Conservation (phyloP, 352 stramenopile genomes). For the Globisporangium middletonii region DNA sequence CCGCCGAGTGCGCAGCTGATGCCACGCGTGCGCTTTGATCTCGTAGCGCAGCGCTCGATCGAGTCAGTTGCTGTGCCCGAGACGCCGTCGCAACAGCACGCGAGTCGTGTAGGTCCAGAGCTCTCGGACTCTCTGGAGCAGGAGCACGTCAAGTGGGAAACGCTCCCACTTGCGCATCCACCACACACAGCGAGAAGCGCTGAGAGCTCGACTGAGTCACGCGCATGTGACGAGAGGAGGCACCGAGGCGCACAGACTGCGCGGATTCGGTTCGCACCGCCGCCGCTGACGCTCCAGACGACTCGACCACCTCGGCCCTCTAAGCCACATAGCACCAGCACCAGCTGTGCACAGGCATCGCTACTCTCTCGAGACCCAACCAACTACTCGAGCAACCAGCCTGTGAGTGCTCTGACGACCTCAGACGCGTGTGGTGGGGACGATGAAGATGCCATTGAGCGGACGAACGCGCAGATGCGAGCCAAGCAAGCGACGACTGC, state of each 20-base stretch:
- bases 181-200: neutral
- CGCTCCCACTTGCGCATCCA: constrained; percentile 1
- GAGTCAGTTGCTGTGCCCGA: neutral
- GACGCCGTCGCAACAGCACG: neutral
- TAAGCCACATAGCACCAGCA: too few species aligned
- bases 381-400: constrained; percentile 4
- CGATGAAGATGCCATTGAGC: constrained; percentile 26
- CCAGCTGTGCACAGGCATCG: neutral
- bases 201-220: too few species aligned
- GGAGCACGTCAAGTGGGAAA: neutral
- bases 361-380: neutral
- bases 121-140: neutral
- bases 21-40: constrained; percentile 8
- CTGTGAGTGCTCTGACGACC: neutral
- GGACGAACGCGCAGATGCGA: constrained; percentile 44
- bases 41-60: constrained; percentile 4
- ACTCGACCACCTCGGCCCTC: too few species aligned
- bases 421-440: neutral
- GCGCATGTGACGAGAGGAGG: neutral
- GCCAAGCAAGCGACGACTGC: constrained; percentile 19
- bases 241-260: constrained; percentile 8
- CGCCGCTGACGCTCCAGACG: neutral
- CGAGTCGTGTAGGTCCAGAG: neutral
- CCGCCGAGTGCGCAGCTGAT: neutral
- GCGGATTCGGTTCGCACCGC: constrained; percentile 25